phyloP scores from a whole-genome alignment of 2,329 filamentous ascomycete species.

The Nemania bipapillata region DNA sequence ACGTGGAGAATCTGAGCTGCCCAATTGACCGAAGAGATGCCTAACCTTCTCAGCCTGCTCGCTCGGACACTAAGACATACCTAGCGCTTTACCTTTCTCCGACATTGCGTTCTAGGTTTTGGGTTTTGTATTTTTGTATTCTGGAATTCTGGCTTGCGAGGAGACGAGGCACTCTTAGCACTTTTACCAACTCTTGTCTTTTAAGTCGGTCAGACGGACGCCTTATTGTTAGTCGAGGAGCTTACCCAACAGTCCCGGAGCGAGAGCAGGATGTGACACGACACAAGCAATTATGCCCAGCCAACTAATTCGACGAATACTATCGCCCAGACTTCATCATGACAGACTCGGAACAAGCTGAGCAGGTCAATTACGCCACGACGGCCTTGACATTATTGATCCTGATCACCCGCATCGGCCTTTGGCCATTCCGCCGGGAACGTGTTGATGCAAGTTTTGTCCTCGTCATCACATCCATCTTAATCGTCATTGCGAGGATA shows the following conservation, averaged over 20 bases:
- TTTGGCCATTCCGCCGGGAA: conserved; percentile 44
- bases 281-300: conserved; percentile 8
- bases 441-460: conserved; percentile 44
- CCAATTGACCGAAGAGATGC: background rate
- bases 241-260: background rate
- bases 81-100: background rate
- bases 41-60: background rate
- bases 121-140: no score
- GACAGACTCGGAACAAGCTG: conserved; percentile 21
- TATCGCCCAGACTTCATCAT: conserved; percentile 16
- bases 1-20: background rate
- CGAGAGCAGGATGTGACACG: conserved; percentile 23
- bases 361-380: conserved; percentile 41
- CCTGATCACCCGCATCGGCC: conserved; percentile 39
- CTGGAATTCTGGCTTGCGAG: no score
- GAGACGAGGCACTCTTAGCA: background rate
- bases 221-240: background rate
- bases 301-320: conserved; percentile 6
- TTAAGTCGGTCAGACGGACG: background rate
- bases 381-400: conserved; percentile 44
- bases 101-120: background rate
- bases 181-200: background rate
- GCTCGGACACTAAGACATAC: conserved; percentile 1
- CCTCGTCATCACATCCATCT: conserved; percentile 43
- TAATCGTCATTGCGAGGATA: conserved; percentile 40